Percentiles rank a stretch among this genome's conserved stretches.
phyloP scores from a whole-genome alignment of 495 filamentous ascomycete genomes.

The Recurvomyces mirabilis region DNA sequence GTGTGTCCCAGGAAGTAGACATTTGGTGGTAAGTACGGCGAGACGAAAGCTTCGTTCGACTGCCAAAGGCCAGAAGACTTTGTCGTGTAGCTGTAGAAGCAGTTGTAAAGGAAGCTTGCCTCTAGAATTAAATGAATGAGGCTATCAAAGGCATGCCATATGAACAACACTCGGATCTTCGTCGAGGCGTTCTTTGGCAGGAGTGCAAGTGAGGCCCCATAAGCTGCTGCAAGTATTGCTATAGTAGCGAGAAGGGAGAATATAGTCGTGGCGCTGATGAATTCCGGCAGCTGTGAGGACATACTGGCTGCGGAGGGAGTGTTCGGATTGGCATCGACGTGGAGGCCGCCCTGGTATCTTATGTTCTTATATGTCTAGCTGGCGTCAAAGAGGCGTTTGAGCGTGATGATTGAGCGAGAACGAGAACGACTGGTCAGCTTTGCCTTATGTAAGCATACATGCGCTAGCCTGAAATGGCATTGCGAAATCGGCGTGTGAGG shows the following conservation, averaged over 20 bases:
- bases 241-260: slow-evolving; percentile 43
- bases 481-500: too few relatives aligned
- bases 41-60: slow-evolving; percentile 4
- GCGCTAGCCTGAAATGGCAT: too few relatives aligned
- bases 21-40: slow-evolving; percentile 31
- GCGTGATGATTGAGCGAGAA: too few relatives aligned
- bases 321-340: too few relatives aligned
- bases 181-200: slow-evolving; percentile 37
- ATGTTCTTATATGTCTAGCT: too few relatives aligned
- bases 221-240: slow-evolving; percentile 44
- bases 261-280: slow-evolving; percentile 38
- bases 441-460: too few relatives aligned
- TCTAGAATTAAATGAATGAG: slow-evolving; percentile 84
- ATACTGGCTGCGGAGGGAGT: too few relatives aligned
- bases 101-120: slow-evolving; percentile 83
- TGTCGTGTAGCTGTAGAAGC: slow-evolving; percentile 61
- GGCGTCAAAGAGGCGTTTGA: too few relatives aligned
- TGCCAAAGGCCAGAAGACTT: slow-evolving; percentile 17
- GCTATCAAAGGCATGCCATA: slow-evolving; percentile 90
- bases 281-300: too few relatives aligned
- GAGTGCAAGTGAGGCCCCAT: slow-evolving; percentile 34
- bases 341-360: too few relatives aligned
- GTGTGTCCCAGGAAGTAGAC: slow-evolving; percentile 41
- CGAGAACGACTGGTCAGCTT: too few relatives aligned
- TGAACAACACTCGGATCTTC: slow-evolving; percentile 62